Base-by-base conservation (phyloP, 371 early-diverging fungal species). In the Rhizopus sp. region DNA sequence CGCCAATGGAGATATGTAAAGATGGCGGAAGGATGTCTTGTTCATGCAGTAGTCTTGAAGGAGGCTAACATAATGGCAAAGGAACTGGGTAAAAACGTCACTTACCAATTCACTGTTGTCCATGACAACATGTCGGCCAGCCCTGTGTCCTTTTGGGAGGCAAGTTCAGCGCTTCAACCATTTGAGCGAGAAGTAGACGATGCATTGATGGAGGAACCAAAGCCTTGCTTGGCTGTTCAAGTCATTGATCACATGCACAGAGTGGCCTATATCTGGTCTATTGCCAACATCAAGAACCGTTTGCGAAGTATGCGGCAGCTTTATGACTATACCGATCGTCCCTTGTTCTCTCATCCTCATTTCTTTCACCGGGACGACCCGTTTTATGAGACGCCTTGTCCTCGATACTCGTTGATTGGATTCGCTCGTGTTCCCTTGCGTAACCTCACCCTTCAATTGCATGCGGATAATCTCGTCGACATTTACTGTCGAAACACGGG, bases 21-120 rank as follows among this genome's bases (percentile, higher is more conserved):
- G 8, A 83, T 92, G 63, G 87, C 89, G 1, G 88, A 90, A 57
- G 76, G 72, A 15, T 78, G 91, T 31, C 62, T 88, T 32, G 73
- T 76, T 17, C 80, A 84, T 51, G 88, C 88, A 0, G 80, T 84
- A 0, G 52, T 87, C 12, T 61, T 94, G 23, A 91, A 93, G 66
- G 90, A 92, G 52, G 93, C 92, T 47, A 94, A 93, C 54, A 81
- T 92, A 7, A 89, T 91, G 53, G 80, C 89, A 49, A 84, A 83
- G 45, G 92, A 94, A 59, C 72, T 93, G 4, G 80, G 78, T 2
- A 90, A 90, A 45, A 70, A 87, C 31, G 88, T 89, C 5, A 70
- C 88, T 0, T 94, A 90, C 63, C 92, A 93, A 63, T 86, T 93
- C 55, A 80, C 83, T 12, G 77, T 93, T 29, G 59, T 89, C 23